A percentile compares a stretch with the other conserved stretches of the same genome.
Conservation (phyloP, 1,284 basidiomycete species). For the Coriolopsis trogii region DNA sequence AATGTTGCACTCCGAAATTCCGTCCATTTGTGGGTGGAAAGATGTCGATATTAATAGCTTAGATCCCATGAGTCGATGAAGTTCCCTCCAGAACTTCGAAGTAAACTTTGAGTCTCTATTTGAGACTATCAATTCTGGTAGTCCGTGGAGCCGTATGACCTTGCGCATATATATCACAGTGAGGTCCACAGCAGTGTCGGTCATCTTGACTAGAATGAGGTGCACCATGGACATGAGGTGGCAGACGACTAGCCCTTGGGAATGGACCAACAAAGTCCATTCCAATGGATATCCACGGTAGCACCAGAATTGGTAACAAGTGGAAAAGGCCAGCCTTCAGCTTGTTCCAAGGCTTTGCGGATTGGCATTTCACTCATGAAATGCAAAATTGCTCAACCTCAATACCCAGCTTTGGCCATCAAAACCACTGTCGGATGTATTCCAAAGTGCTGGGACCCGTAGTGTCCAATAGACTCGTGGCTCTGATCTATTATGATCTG, state of each 20-base stretch:
- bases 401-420: constrained; percentile 35
- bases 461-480: constrained; percentile 32
- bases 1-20: constrained; percentile 19
- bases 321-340: constrained; percentile 27
- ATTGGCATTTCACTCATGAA: constrained; percentile 29
- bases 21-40: constrained; percentile 27
- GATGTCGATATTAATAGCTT: constrained; percentile 22
- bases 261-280: constrained; percentile 33
- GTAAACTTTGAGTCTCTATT: constrained; percentile 32
- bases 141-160: constrained; percentile 28
- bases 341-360: constrained; percentile 19
- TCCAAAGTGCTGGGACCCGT: constrained; percentile 28
- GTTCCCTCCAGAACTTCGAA: constrained; percentile 26
- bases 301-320: constrained; percentile 25
- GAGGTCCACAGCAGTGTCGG: constrained; percentile 15
- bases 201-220: constrained; percentile 24
- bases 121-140: constrained; percentile 26
- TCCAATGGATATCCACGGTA: constrained; percentile 28
- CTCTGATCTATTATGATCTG: constrained; percentile 30
- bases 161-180: constrained; percentile 22
- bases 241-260: constrained; percentile 21
- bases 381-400: constrained; percentile 27
- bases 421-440: constrained; percentile 34
- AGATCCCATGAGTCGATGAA: constrained; percentile 19
- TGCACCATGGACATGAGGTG: constrained; percentile 26